Percentiles rank a stretch among this genome's conserved stretches.
Evolutionary conservation across 495 filamentous ascomycete genomes (phyloP).

Genomic region (Annulohypoxylon maeteangense): DNA sequence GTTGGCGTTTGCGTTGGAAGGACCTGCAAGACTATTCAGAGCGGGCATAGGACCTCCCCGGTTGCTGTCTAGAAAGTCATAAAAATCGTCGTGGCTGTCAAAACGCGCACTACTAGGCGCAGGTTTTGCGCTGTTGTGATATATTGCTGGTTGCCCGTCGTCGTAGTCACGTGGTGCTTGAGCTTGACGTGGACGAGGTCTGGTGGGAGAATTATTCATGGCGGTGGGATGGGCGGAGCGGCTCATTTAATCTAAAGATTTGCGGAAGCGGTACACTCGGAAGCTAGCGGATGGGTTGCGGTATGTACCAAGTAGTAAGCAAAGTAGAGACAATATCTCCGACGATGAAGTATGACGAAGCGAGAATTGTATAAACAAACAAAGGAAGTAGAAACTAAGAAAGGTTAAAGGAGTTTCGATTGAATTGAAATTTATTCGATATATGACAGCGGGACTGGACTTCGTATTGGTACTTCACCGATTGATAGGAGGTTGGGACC

Average conservation of each 20-base stretch:
- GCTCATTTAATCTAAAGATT: slow-evolving; percentile 18
- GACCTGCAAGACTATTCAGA: slow-evolving; percentile 5
- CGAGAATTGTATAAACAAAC: slow-evolving; percentile 3
- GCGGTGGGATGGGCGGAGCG: slow-evolving; percentile 6
- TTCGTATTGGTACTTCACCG: slow-evolving; percentile 28
- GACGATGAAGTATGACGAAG: background rate
- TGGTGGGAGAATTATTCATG: slow-evolving; percentile 40
- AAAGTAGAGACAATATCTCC: background rate
- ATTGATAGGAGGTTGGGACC: slow-evolving; percentile 34
- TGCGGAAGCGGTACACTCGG: slow-evolving; percentile 11
- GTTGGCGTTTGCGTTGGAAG: slow-evolving; percentile 21
- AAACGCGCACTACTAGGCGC: slow-evolving; percentile 30
- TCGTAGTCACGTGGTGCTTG: slow-evolving; percentile 44
- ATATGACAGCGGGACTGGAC: slow-evolving; percentile 24
- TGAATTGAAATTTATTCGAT: slow-evolving; percentile 36
- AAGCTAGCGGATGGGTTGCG: background rate
- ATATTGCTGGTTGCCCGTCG: slow-evolving; percentile 26
- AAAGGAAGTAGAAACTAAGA: slow-evolving; percentile 24
- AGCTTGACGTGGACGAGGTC: slow-evolving; percentile 41
- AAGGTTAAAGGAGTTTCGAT: slow-evolving; percentile 9
- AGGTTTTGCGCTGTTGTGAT: slow-evolving; percentile 33
- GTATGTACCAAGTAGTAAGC: background rate
- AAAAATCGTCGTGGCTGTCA: slow-evolving; percentile 48
- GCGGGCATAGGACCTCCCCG: slow-evolving; percentile 35
- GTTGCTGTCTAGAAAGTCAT: slow-evolving; percentile 47